Evolutionary conservation across 2,329 filamentous ascomycete genomes (phyloP).

Genomic region (Alternaria ethzedia): DNA sequence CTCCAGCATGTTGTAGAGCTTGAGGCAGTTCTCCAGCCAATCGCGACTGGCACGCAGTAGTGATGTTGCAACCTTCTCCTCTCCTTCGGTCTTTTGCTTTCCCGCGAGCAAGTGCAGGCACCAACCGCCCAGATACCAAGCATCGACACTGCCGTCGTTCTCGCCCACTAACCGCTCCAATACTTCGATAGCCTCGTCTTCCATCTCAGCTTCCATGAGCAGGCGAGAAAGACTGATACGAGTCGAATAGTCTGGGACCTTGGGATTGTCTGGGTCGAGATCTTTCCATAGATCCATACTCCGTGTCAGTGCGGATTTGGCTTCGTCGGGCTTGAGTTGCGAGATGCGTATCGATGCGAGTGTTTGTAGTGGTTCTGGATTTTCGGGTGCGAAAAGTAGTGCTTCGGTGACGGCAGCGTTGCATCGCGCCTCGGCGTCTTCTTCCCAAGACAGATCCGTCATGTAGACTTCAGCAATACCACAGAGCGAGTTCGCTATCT

Average conservation of each 20-base stretch:
- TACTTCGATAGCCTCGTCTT: slow-evolving; percentile 83
- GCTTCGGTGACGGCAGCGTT: slow-evolving; percentile 91
- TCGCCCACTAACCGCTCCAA: slow-evolving; percentile 83
- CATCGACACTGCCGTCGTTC: slow-evolving; percentile 93
- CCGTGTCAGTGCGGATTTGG: slow-evolving; percentile 75
- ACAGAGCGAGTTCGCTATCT: slow-evolving; percentile 90
- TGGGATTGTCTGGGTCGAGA: slow-evolving; percentile 72
- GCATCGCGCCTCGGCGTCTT: slow-evolving; percentile 86
- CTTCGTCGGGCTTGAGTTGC: slow-evolving; percentile 79
- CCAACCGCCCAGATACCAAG: slow-evolving; percentile 97
- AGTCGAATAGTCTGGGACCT: slow-evolving; percentile 83
- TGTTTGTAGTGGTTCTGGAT: slow-evolving; percentile 91
- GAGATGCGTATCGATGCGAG: slow-evolving; percentile 93
- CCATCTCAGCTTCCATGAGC: slow-evolving; percentile 88
- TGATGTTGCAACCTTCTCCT: slow-evolving; percentile 60
- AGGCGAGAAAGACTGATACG: slow-evolving; percentile 83
- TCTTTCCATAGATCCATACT: slow-evolving; percentile 87
- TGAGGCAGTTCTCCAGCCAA: slow-evolving; percentile 82
- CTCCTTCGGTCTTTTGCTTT: slow-evolving; percentile 64
- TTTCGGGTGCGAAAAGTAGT: slow-evolving; percentile 79
- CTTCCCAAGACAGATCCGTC: slow-evolving; percentile 93
- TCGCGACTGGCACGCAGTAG: slow-evolving; percentile 77
- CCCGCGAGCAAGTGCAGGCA: slow-evolving; percentile 81
- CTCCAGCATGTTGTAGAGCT: slow-evolving; percentile 77
- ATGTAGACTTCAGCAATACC: slow-evolving; percentile 97